These are phyloP conservation scores for Talaromyces thailandensis DNA, from an alignment of 495 filamentous ascomycete species.

Conservation along the genomic window DNA sequence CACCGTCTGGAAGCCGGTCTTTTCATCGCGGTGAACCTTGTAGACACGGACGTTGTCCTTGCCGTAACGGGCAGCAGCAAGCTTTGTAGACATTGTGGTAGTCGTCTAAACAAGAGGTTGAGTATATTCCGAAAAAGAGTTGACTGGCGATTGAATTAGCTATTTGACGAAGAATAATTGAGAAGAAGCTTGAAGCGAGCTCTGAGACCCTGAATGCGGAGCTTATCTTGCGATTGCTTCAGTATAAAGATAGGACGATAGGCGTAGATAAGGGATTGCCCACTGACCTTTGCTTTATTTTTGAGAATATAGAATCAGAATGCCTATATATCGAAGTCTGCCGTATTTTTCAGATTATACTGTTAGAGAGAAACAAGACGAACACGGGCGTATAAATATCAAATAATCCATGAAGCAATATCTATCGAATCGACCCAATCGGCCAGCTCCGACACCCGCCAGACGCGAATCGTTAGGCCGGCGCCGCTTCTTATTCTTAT, in stretches of 20 bases:
- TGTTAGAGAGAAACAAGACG: slow-evolving; percentile 5
- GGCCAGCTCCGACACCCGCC: slow-evolving; percentile 39
- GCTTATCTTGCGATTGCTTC: neutral
- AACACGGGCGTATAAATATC: neutral
- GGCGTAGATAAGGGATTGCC: neutral
- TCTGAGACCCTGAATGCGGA: neutral
- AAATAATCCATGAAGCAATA: slow-evolving; percentile 5
- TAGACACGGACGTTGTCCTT: slow-evolving; percentile 98
- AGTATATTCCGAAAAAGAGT: neutral
- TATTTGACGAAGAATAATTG: neutral
- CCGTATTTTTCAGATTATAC: neutral
- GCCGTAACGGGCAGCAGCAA: slow-evolving; percentile 75
- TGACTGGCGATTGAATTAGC: neutral
- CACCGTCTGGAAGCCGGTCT: slow-evolving; percentile 70
- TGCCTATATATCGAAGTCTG: neutral
- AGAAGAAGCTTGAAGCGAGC: neutral
- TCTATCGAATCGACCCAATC: slow-evolving; percentile 17
- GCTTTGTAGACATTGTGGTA: slow-evolving; percentile 27
- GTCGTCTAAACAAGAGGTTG: neutral
- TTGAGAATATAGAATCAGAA: neutral
- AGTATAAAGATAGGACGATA: slow-evolving; percentile 13
- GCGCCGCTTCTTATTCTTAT: slow-evolving; percentile 2
- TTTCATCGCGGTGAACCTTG: slow-evolving; percentile 77
- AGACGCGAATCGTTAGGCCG: slow-evolving; percentile 14
- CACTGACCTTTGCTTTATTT: neutral